Base-by-base conservation (phyloP, 176 grass and related monocot species). In the Chrysopogon serrulatus region DNA sequence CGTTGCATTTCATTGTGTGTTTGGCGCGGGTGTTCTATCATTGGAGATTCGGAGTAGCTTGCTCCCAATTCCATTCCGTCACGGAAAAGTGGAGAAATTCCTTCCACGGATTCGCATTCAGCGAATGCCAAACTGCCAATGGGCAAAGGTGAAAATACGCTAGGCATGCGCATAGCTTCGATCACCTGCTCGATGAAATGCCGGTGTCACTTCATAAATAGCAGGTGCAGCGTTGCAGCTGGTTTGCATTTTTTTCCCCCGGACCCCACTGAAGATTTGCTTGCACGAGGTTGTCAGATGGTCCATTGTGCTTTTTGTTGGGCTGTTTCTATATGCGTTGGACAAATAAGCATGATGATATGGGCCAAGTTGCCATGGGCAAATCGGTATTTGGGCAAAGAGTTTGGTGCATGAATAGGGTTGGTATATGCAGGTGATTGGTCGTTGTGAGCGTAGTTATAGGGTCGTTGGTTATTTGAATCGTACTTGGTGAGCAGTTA, bases 361-460 rank as follows among this genome's bases (percentile, higher is more conserved):
- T 45, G 59, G 83, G 77, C 47, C 54, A 37, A 64, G 71, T 31
- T 68, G 44, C 36, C 40, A 24, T 59, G 39, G 26, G 60, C n/a
- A 31, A 19, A 18, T 74, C 28, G 56, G 61, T 21, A 48, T 75
- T 76, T 76, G 26, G 62, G 19, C 71, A 23, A 28, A 33, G 77
- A 63, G 62, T 56, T 82, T 60, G 63, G 61, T 76, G 71, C 19
- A 41, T 56, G 45, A 30, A 47, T 66, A 80, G 45, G 60, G 37
- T 89, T 88, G 82, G 61, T 89, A 34, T 61, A 18, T 69, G 82
- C 51, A 60, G 76, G 76, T 71, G 51, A 36, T 85, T 85, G 71
- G 71, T 89, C 42, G 67, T 63, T 81, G 77, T 76, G 77, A 31
- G 33, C 70, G 78, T 75, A 57, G 60, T 77, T 86, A 73, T 27